Evolutionary conservation across 805 yeast species (phyloP).

Genomic region (Wickerhamomyces ciferrii): DNA sequence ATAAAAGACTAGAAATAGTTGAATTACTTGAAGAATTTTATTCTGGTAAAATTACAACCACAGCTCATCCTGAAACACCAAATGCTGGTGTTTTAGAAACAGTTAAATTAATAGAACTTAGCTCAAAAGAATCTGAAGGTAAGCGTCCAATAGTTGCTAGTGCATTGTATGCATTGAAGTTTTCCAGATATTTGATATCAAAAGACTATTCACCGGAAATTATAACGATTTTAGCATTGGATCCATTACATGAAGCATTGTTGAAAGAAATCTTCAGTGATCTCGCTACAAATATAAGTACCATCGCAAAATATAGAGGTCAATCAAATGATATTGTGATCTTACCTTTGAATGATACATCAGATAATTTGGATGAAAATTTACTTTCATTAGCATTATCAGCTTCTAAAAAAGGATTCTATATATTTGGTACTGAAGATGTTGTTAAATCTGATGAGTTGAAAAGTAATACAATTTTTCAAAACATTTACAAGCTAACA

Average conservation of each 20-base stretch:
- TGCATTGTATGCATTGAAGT: conserved; percentile 40
- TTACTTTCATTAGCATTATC: background rate
- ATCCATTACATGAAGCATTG: conserved; percentile 34
- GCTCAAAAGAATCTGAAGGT: background rate
- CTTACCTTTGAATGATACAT: background rate
- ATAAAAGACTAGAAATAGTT: background rate
- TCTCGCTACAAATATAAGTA: background rate
- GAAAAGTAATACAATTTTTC: background rate
- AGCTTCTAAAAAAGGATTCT: background rate
- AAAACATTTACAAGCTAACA: background rate
- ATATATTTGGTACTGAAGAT: background rate
- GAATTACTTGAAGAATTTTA: background rate
- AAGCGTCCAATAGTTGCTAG: conserved; percentile 32
- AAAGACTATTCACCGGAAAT: conserved; percentile 33
- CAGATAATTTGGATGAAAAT: background rate
- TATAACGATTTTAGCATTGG: conserved; percentile 37
- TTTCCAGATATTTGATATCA: conserved; percentile 41
- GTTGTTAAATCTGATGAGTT: background rate
- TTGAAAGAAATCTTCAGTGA: conserved; percentile 30
- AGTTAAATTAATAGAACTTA: conserved; percentile 28
- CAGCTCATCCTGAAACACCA: background rate
- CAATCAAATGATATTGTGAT: conserved; percentile 3
- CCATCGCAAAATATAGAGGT: conserved; percentile 1
- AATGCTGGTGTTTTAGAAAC: background rate
- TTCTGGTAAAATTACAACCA: background rate